Percentiles rank a stretch among this genome's conserved stretches.
Evolutionary conservation across 2,329 filamentous ascomycete species (phyloP).

Genomic region (Simplicillium sp.): DNA sequence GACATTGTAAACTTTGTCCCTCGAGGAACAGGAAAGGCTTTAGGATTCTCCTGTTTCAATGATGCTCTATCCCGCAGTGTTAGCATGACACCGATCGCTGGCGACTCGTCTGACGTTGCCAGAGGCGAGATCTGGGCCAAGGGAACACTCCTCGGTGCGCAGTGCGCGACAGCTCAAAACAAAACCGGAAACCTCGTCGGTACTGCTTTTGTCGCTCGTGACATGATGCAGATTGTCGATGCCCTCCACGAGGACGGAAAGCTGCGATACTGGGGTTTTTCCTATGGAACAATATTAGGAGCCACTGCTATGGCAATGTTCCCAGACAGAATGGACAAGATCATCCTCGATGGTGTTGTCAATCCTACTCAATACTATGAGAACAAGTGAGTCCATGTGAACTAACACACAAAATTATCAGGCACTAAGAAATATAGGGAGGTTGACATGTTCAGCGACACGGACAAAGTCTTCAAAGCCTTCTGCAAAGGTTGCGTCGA

Average conservation of each 20-base stretch:
- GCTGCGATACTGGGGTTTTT: conserved; percentile 4
- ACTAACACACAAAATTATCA: too few species aligned
- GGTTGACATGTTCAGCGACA: conserved; percentile 12
- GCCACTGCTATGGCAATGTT: conserved; percentile 5
- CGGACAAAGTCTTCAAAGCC: conserved; percentile 16
- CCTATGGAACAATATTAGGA: conserved; percentile 5
- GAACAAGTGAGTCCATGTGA: not conserved
- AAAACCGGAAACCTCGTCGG: conserved; percentile 5
- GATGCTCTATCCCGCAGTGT: conserved; percentile 5
- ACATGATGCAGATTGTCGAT: conserved; percentile 6
- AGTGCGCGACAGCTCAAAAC: conserved; percentile 1
- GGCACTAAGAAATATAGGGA: too few species aligned
- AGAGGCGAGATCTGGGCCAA: conserved; percentile 3
- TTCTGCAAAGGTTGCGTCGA: conserved; percentile 16
- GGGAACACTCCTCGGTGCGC: not conserved
- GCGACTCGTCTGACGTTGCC: conserved; percentile 8
- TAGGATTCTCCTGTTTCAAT: conserved; percentile 7
- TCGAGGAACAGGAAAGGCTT: conserved; percentile 8
- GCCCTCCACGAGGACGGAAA: conserved; percentile 3
- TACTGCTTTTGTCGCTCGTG: conserved; percentile 5
- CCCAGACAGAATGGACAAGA: conserved; percentile 4
- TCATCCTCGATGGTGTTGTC: conserved; percentile 7
- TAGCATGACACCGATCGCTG: conserved; percentile 5
- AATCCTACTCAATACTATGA: conserved; percentile 19
- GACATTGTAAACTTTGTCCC: conserved; percentile 10